A percentile compares a stretch with the other conserved stretches of the same genome.
These are phyloP conservation scores for Oryza meyeriana DNA, from an alignment of 176 grass and related monocot genomes.

Conservation along the genomic window DNA sequence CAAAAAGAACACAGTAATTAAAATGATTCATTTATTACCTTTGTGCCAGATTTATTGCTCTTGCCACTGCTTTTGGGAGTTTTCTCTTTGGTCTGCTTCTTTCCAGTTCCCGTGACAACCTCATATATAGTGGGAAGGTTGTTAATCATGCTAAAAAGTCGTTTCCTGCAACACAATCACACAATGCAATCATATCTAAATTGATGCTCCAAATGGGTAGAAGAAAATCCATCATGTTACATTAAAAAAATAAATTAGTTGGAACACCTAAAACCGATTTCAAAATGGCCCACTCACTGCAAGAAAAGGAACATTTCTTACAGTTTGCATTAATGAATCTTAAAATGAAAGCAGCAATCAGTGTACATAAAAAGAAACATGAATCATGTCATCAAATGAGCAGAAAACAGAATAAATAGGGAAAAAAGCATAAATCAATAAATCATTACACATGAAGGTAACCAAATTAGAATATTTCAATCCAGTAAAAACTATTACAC, in stretches of 20 bases:
- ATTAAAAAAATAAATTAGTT: neutral
- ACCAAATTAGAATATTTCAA: slow-evolving; percentile 13
- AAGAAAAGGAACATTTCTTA: neutral
- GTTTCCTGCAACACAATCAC: slow-evolving; percentile 63
- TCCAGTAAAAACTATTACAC: neutral
- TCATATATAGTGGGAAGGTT: slow-evolving; percentile 96
- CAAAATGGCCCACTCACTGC: neutral
- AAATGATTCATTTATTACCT: slow-evolving; percentile 42
- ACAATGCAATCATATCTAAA: neutral
- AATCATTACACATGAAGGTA: neutral
- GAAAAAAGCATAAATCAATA: neutral
- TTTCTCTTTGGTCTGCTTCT: slow-evolving; percentile 90
- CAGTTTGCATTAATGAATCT: neutral
- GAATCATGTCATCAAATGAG: neutral
- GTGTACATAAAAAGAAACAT: neutral
- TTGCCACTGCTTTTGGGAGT: slow-evolving; percentile 68
- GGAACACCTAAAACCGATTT: neutral
- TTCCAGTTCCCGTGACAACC: slow-evolving; percentile 80
- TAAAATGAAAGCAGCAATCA: neutral
- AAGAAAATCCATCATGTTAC: neutral
- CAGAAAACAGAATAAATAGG: neutral
- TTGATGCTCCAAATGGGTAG: neutral
- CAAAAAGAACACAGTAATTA: slow-evolving; percentile 15
- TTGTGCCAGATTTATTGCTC: slow-evolving; percentile 70
- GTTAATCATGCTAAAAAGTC: slow-evolving; percentile 93